Evolutionary conservation across 805 yeast species (phyloP).

Genomic region (Ogataea ganodermae): DNA sequence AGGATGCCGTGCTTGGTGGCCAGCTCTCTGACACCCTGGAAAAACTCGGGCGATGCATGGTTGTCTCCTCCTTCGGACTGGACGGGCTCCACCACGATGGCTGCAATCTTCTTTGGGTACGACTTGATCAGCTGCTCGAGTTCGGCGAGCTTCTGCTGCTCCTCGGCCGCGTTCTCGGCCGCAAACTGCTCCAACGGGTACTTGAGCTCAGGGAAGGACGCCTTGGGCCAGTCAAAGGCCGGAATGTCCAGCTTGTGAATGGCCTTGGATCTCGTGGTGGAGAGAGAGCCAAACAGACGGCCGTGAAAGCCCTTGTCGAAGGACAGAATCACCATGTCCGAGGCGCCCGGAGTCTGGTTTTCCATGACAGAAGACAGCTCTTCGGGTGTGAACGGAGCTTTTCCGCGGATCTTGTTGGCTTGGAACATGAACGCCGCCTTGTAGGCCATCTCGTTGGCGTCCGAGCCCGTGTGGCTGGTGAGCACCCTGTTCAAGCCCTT

Average conservation of each 20-base stretch:
- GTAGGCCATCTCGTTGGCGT: conserved; percentile 70
- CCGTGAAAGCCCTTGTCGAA: conserved; percentile 60
- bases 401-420: conserved; percentile 50
- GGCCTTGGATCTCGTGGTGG: conserved; percentile 58
- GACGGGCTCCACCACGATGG: conserved; percentile 58
- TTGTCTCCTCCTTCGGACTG: conserved; percentile 80
- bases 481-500: conserved; percentile 59
- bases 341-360: conserved; percentile 52
- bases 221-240: conserved; percentile 61
- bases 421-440: conserved; percentile 72
- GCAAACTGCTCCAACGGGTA: conserved; percentile 77
- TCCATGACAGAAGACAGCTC: conserved; percentile 52
- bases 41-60: conserved; percentile 62
- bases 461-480: conserved; percentile 69
- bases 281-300: conserved; percentile 55
- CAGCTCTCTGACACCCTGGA: conserved; percentile 62
- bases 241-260: conserved; percentile 60
- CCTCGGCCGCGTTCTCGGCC: conserved; percentile 52
- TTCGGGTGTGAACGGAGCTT: conserved; percentile 44
- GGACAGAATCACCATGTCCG: conserved; percentile 54
- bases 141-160: conserved; percentile 46
- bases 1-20: conserved; percentile 58
- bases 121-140: conserved; percentile 43
- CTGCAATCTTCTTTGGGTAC: conserved; percentile 50
- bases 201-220: conserved; percentile 73